phyloP scores from a whole-genome alignment of 768 basidiomycete genomes.

The Agaricus sinodeliciosus region DNA sequence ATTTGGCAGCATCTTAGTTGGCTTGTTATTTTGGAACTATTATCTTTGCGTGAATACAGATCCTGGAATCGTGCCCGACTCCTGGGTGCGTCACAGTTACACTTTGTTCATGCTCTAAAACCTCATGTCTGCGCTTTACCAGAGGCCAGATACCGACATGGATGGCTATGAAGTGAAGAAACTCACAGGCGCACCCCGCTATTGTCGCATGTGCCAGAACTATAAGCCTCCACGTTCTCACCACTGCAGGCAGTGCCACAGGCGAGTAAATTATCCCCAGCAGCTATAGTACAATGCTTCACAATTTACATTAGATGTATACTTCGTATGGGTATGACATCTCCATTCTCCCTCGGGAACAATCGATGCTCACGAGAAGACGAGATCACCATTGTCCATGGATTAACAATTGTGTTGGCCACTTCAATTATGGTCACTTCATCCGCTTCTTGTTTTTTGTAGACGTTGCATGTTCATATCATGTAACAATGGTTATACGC shows the following conservation, averaged over 20 bases:
- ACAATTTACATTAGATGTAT: constrained; percentile 49
- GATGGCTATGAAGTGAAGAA: constrained; percentile 91
- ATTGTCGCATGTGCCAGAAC: constrained; percentile 78
- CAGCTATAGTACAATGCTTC: background rate
- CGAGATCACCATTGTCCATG: constrained; percentile 89
- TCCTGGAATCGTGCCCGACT: constrained; percentile 74
- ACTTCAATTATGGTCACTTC: constrained; percentile 85
- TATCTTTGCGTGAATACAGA: constrained; percentile 75
- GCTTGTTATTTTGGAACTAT: constrained; percentile 84
- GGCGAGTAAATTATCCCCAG: constrained; percentile 34
- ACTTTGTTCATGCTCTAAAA: background rate
- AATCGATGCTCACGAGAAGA: constrained; percentile 6
- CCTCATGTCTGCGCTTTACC: constrained; percentile 7
- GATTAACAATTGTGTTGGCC: constrained; percentile 93
- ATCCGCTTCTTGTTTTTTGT: constrained; percentile 91
- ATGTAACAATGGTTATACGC: constrained; percentile 73
- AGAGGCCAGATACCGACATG: constrained; percentile 69
- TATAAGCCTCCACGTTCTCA: constrained; percentile 89
- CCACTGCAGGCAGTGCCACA: constrained; percentile 86
- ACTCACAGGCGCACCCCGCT: constrained; percentile 74
- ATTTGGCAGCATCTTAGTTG: constrained; percentile 56
- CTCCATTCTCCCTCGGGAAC: background rate
- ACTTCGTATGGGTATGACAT: constrained; percentile 75
- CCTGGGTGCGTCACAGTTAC: constrained; percentile 55
- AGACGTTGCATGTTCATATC: constrained; percentile 84